A percentile compares a stretch with the other conserved stretches of the same genome.
Conservation (phyloP, 352 stramenopile species). For the Phytophthora palmivora region DNA sequence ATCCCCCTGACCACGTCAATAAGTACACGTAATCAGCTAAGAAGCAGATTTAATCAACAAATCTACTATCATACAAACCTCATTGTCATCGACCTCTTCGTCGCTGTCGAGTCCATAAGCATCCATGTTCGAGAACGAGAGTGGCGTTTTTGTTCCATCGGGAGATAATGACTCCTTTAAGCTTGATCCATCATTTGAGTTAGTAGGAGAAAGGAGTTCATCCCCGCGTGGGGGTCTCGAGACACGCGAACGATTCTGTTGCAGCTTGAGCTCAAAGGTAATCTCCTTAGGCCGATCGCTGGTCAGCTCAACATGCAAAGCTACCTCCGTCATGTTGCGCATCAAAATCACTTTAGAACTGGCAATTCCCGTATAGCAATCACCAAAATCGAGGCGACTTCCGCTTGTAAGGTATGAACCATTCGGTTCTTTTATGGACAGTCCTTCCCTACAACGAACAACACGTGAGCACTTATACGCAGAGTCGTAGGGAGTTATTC, state of each 20-base stretch:
- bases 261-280: slow-evolving; percentile 88
- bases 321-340: slow-evolving; percentile 85
- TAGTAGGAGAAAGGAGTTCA: slow-evolving; percentile 72
- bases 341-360: slow-evolving; percentile 86
- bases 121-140: slow-evolving; percentile 68
- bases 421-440: slow-evolving; percentile 87
- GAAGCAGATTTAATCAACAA: neutral
- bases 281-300: slow-evolving; percentile 90
- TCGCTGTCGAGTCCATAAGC: slow-evolving; percentile 81
- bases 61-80: slow-evolving; percentile 44
- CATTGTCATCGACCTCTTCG: slow-evolving; percentile 87
- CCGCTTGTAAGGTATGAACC: slow-evolving; percentile 89
- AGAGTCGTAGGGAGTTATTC: neutral
- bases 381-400: slow-evolving; percentile 89
- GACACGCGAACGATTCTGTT: slow-evolving; percentile 75
- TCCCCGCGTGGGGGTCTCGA: slow-evolving; percentile 62
- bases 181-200: slow-evolving; percentile 80
- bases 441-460: slow-evolving; percentile 64
- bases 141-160: slow-evolving; percentile 56
- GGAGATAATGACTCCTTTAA: slow-evolving; percentile 71
- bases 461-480: neutral
- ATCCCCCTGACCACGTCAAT: slow-evolving; percentile 47
- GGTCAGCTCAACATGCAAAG: slow-evolving; percentile 85
- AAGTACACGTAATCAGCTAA: slow-evolving; percentile 6
- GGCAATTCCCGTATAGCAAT: slow-evolving; percentile 87